These are phyloP conservation scores for Jacaranda copaia DNA, from an alignment of 257 asterid genomes.

Conservation along the genomic window DNA sequence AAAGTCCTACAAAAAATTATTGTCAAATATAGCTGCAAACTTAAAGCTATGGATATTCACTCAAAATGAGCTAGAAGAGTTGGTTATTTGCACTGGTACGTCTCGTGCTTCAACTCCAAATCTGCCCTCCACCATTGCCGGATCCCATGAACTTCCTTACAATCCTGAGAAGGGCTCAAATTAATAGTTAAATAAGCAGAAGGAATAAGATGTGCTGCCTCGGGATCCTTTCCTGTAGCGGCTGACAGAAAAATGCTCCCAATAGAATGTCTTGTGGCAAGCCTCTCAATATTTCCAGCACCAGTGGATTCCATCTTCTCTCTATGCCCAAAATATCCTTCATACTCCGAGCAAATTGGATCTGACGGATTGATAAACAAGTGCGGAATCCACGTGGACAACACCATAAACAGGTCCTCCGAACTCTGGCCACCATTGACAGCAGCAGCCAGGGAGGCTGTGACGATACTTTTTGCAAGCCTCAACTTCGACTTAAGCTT, in stretches of 20 bases:
- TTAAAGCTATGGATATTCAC: no score
- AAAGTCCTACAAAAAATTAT: not conserved
- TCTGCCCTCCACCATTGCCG: constrained; percentile 78
- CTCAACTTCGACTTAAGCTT: constrained; percentile 61
- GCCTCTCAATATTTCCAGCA: constrained; percentile 56
- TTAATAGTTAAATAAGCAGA: constrained; percentile 62
- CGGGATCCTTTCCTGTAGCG: constrained; percentile 53
- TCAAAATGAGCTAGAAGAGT: no score
- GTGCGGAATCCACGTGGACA: constrained; percentile 75
- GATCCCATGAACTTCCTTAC: constrained; percentile 67
- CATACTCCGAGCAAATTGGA: constrained; percentile 68
- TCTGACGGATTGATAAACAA: constrained; percentile 67
- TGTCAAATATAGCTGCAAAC: no score
- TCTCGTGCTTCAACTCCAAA: constrained; percentile 44
- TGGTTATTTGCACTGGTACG: constrained; percentile 39
- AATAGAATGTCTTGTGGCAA: constrained; percentile 69
- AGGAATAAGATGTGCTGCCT: constrained; percentile 75
- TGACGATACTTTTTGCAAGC: constrained; percentile 55
- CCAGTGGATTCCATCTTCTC: constrained; percentile 68
- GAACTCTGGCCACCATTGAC: constrained; percentile 22
- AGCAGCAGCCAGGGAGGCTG: constrained; percentile 69
- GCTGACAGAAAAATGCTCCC: constrained; percentile 48
- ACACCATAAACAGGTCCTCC: constrained; percentile 36
- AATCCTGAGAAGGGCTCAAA: constrained; percentile 36
- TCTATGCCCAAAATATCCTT: constrained; percentile 69